Evolutionary conservation across 2,329 filamentous ascomycete genomes (phyloP).

Genomic region (Aspergillus bombycis): DNA sequence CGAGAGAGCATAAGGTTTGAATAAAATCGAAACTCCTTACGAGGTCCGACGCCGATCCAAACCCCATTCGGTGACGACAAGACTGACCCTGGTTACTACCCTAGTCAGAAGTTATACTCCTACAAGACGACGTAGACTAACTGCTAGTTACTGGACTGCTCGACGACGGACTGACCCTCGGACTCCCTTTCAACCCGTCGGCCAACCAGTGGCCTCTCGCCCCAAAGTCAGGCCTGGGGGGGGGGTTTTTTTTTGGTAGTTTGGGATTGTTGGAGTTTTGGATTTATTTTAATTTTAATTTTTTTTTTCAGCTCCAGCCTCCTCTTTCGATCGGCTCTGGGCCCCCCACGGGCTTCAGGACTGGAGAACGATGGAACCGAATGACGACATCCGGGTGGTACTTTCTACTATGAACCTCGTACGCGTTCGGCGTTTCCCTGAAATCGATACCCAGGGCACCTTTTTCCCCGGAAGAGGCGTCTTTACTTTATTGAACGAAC

Average conservation of each 20-base stretch:
- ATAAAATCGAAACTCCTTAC: conserved; percentile 20
- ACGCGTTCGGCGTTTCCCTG: not conserved
- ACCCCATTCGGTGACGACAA: conserved; percentile 21
- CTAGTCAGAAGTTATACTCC: conserved; percentile 7
- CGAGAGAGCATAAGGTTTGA: conserved; percentile 11
- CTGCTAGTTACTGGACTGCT: not conserved
- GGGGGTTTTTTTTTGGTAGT: not conserved
- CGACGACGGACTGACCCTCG: not conserved
- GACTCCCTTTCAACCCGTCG: not conserved
- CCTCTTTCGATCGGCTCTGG: conserved; percentile 6
- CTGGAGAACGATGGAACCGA: conserved; percentile 14
- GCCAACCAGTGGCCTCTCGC: conserved; percentile 6
- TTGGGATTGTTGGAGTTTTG: not conserved
- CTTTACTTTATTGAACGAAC: not conserved
- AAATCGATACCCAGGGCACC: not conserved
- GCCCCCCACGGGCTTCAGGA: conserved; percentile 12
- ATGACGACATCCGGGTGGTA: conserved; percentile 18
- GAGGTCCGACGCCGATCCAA: conserved; percentile 26
- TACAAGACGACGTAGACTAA: not conserved
- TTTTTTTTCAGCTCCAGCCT: conserved; percentile 24
- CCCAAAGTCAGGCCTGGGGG: conserved; percentile 12
- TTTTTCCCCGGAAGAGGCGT: not conserved
- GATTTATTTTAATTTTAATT: no score
- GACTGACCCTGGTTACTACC: conserved; percentile 24
- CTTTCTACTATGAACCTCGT: not conserved